A percentile compares a stretch with the other conserved stretches of the same genome.
phyloP scores from a whole-genome alignment of 805 yeast genomes.

The Cyberlindnera mrakii region DNA sequence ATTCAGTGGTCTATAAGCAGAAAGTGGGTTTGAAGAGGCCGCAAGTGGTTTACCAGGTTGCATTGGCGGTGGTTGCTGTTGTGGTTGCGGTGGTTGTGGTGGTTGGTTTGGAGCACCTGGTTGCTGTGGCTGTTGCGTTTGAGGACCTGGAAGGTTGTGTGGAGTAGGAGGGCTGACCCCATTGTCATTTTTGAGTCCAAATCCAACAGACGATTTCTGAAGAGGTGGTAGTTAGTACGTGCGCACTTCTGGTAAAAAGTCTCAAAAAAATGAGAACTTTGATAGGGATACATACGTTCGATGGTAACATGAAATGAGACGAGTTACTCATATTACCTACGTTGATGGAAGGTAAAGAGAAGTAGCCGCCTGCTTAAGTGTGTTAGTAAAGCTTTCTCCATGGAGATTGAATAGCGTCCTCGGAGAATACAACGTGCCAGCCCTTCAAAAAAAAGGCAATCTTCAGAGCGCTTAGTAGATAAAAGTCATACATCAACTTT shows the following conservation, averaged over 20 bases:
- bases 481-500: too few species aligned
- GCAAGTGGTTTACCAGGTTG: slow-evolving; percentile 6
- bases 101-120: slow-evolving; percentile 6
- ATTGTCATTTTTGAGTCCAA: slow-evolving; percentile 6
- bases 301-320: slow-evolving; percentile 15
- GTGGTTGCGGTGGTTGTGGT: slow-evolving; percentile 10
- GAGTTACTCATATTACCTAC: slow-evolving; percentile 11
- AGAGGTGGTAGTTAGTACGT: slow-evolving; percentile 4
- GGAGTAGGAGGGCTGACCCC: slow-evolving; percentile 2
- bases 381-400: slow-evolving; percentile 12
- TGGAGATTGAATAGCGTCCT: background rate
- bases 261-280: too few species aligned
- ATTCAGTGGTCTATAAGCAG: slow-evolving; percentile 70
- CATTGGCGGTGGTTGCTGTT: slow-evolving; percentile 6
- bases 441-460: too few species aligned
- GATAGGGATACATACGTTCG: slow-evolving; percentile 3
- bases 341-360: slow-evolving; percentile 20
- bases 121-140: slow-evolving; percentile 16
- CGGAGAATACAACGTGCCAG: too few species aligned
- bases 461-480: too few species aligned
- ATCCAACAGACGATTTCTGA: slow-evolving; percentile 7
- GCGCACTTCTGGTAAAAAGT: too few species aligned
- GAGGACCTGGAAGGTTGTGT: slow-evolving; percentile 6
- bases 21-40: slow-evolving; percentile 1
- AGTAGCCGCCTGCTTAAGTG: slow-evolving; percentile 12